Evolutionary conservation across 2,329 filamentous ascomycete genomes (phyloP), one percentile per base, ranked within the genome.

Genomic region (Phialophora chinensis): DNA sequence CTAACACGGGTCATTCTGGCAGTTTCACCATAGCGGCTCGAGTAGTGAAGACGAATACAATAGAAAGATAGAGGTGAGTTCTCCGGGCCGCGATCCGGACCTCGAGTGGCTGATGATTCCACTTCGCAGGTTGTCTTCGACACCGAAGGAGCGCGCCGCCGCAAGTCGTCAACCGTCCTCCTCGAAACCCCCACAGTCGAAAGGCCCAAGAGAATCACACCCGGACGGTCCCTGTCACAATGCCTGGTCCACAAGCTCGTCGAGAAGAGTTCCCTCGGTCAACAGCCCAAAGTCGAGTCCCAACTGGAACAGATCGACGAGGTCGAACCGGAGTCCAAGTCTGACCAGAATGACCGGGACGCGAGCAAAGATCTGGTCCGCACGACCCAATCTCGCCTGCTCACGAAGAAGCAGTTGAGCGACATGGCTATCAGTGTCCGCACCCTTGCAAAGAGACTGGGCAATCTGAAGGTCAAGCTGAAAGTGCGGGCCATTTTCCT

Each of bases 361-460:
- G 27, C 20, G 74, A 77, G n/a, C 29, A 64, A 33, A 27, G 75
- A 80, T 1, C 72, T 77, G 60, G 73, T 75, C 25, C 76, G 78
- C 10, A 80, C 84, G 29, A 81, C 84, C 20, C 82, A 88, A 64
- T 89, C 87, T 66, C 86, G 94, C n/a, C 86, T 97, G 58, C 84
- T 98, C 72, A 97, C 93, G 1, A 98, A 98, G 82, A 93, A 91
- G 77, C 92, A 99, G 78, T 84, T 99, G 50, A 93, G 91, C 14
- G 95, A 98, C 74, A 98, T 99, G 94, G 93, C 94, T 0, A 93
- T 94, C 88, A 93, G 94, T 29, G 95, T 98, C 65, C 86, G 95
- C 56, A 92, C 97, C 78, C 82, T 99, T 66, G 94, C 91, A 33
- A 91, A 96, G 75, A 90, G 91, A 67, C 81, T 98, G 66, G 91